Evolutionary conservation across 2,329 filamentous ascomycete genomes (phyloP).

Genomic region (Calycina herbarum): DNA sequence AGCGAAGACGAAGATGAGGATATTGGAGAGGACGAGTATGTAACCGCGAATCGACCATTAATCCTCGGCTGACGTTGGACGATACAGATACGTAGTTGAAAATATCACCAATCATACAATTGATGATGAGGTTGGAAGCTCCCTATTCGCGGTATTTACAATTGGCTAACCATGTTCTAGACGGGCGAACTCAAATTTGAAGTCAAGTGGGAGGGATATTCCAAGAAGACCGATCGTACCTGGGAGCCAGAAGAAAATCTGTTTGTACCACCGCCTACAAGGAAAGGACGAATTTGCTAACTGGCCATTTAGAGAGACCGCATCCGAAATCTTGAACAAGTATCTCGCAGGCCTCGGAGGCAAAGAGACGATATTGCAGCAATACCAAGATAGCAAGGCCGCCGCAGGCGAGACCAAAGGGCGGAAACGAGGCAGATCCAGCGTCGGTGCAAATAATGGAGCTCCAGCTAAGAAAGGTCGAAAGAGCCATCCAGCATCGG

Average conservation of each 20-base stretch:
- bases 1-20: constrained; percentile 40
- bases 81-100: constrained; percentile 68
- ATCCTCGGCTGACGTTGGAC: background rate
- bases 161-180: constrained; percentile 20
- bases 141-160: background rate
- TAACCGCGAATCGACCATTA: constrained; percentile 3
- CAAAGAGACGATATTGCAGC: constrained; percentile 52
- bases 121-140: constrained; percentile 50
- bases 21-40: constrained; percentile 50
- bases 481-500: constrained; percentile 46
- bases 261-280: constrained; percentile 40
- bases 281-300: constrained; percentile 16
- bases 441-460: constrained; percentile 37
- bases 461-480: constrained; percentile 31
- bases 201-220: constrained; percentile 81
- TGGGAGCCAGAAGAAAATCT: constrained; percentile 80
- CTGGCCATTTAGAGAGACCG: constrained; percentile 49
- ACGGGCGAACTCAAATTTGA: constrained; percentile 57
- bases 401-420: constrained; percentile 45
- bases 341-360: constrained; percentile 68
- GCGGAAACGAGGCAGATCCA: constrained; percentile 60
- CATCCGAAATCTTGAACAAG: constrained; percentile 59
- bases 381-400: constrained; percentile 46
- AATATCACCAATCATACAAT: constrained; percentile 68
- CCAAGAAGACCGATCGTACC: constrained; percentile 67